Base-by-base conservation (phyloP, 495 filamentous ascomycete genomes). In the Beverwykella pulmonaria region DNA sequence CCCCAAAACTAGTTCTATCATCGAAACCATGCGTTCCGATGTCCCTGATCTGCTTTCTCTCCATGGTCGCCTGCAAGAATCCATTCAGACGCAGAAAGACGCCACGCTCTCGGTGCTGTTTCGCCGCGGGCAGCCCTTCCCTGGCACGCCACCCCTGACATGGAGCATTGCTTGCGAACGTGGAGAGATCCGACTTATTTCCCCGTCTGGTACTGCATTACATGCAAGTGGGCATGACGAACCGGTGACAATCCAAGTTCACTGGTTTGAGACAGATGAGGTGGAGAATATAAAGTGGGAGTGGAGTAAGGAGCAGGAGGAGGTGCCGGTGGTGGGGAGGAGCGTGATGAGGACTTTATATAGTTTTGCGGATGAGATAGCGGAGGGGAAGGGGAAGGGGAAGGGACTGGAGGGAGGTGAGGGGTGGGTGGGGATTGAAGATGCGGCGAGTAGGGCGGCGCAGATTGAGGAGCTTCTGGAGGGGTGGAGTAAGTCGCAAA, bases 161-260 rank as follows among this genome's bases (percentile, higher is more conserved):
- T 72, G 65, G 69, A 52, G 22, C 19, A 70, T 72, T 49, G 41
- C 65, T 29, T 41, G 67, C 53, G 49, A 64, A 25, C 56, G 57
- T 14, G 70, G 70, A 6, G 70, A 67, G 36, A 46, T 72, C 36
- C n/a, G 46, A 25, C n/a, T 64, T 27, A 14, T 53, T 12, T 34
- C 50, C n/a, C 49, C 62, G 1, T 46, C 47, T 29, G 55, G 54
- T 2, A 19, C 20, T 20, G 26, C 26, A 2, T 29, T 65, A 17
- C n/a, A 53, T 19, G 47, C 23, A 12, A 17, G 29, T 3, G 10
- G 6, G 4, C 15, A 59, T 8, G 36, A 61, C 47, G 61, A 32
- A 5, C 65, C 65, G 2, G 44, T 61, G 12, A 50, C 9, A 7
- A 69, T 69, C 25, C 14, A 59, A 20, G 1, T 69, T 7, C 67